phyloP scores from a whole-genome alignment of 2,329 filamentous ascomycete species.

The Ploettnerulaceae sp. region DNA sequence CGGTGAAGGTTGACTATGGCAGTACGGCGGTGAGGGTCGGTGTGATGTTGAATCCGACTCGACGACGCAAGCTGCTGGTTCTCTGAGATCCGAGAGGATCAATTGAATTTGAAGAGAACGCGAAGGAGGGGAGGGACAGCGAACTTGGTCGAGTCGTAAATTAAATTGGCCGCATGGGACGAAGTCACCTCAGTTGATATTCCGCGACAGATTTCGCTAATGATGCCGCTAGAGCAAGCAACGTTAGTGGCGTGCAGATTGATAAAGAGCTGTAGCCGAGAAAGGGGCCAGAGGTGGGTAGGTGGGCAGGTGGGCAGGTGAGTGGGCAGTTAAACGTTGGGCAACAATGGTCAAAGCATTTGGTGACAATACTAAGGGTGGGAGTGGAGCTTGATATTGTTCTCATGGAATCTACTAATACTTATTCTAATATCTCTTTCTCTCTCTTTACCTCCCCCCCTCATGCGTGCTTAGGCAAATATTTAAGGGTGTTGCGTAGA shows the following conservation, averaged over 20 bases:
- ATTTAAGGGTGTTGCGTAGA: conserved; percentile 3
- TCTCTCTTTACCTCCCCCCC: not conserved
- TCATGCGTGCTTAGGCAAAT: too few species aligned
- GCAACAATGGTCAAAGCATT: conserved; percentile 1
- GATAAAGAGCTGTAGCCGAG: conserved; percentile 4
- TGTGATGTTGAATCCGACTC: conserved; percentile 8
- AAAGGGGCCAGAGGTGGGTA: too few species aligned
- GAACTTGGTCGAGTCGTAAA: conserved; percentile 7
- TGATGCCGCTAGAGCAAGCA: conserved; percentile 2
- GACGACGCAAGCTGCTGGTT: not conserved
- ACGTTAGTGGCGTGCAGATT: not conserved
- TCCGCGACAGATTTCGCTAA: conserved; percentile 5
- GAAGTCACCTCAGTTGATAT: not conserved
- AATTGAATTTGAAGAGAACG: not conserved
- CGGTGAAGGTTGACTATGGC: conserved; percentile 1
- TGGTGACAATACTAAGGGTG: not conserved
- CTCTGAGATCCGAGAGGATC: not conserved
- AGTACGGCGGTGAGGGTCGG: not conserved
- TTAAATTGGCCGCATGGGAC: conserved; percentile 5
- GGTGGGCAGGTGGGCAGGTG: too few species aligned
- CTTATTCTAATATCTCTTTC: not conserved
- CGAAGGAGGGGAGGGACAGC: not conserved
- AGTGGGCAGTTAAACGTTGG: not conserved
- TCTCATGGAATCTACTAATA: not conserved
- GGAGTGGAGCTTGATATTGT: not conserved